A percentile compares a stretch with the other conserved stretches of the same genome.
phyloP scores from a whole-genome alignment of 1,284 basidiomycete species.

The Sporisorium graminicola region DNA sequence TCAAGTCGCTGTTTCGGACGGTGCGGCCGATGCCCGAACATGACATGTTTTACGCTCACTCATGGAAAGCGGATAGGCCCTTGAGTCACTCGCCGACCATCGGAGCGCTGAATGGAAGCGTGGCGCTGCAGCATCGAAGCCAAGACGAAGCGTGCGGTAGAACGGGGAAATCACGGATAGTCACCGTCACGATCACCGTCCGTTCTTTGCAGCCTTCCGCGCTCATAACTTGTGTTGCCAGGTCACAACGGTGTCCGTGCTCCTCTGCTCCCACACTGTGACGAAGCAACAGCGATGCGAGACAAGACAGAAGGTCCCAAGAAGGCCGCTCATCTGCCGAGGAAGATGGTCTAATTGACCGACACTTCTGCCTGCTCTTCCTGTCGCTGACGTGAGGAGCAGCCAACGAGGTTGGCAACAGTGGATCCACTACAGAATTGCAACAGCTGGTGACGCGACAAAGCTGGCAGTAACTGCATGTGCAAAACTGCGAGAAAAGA shows the following conservation, averaged over 20 bases:
- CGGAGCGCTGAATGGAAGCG: background rate
- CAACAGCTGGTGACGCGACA: no score
- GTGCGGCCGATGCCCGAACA: slow-evolving; percentile 44
- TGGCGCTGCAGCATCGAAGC: background rate
- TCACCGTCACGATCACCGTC: background rate
- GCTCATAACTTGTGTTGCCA: background rate
- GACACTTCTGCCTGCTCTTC: no score
- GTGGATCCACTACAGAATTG: no score
- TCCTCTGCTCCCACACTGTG: no score
- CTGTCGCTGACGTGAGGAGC: no score
- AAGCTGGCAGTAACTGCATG: background rate
- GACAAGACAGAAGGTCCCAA: background rate
- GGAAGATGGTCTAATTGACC: no score
- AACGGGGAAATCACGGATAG: slow-evolving; percentile 6
- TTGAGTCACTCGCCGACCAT: slow-evolving; percentile 7
- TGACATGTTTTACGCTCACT: background rate
- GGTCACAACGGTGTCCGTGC: background rate
- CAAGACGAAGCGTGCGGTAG: background rate
- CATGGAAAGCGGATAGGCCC: slow-evolving; percentile 1
- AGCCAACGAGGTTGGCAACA: no score
- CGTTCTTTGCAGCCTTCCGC: background rate
- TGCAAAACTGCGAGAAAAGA: no score
- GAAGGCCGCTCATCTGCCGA: background rate
- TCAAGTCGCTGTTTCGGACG: slow-evolving; percentile 22
- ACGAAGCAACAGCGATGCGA: background rate